Evolutionary conservation across 306 rosid genomes (phyloP), one percentile per base, ranked within the genome.

Genomic region (Malus sylvestris): DNA sequence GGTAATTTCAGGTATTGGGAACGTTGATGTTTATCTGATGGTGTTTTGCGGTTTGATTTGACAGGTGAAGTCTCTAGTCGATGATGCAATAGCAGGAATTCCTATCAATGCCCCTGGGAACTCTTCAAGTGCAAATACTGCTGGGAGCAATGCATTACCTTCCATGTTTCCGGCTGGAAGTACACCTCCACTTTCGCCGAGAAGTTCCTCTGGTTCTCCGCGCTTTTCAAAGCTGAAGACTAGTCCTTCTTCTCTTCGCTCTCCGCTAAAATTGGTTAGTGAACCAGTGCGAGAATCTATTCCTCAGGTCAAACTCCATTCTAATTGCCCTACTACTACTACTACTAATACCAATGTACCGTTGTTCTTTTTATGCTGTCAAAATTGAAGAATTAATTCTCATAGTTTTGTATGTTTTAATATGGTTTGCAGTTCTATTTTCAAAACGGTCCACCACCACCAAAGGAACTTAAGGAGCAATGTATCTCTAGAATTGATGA

Each of bases 101-200:
- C 78, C 88, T 7, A 78, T 77, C 25, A 76, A 72, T 76, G 82
- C 86, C 30, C 68, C 62, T 75, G 92, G 85, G 75, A 91, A 72
- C 85, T 76, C 87, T 23, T 55, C 76, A 32, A 78, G 71, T 78
- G 49, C 81, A 60, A 87, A 85, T 80, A 76, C 86, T 9, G 40
- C 83, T 27, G 83, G 86, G 70, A 79, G 81, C 85, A 83, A 82
- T 72, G 73, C 80, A 1, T 59, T 85, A 68, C 92, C 97, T 15
- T 89, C 92, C 81, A 80, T 87, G 86, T 91, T 91, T 83, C 82
- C 88, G 59, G 85, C 88, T 29, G 97, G 85, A 40, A 89, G 85
- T 83, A 78, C 97, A 38, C 97, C 97, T 4, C 97, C 97, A 46
- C 92, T 91, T 76, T 91, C 97, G 45, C 97, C 97, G 0, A 90